phyloP scores from a whole-genome alignment of 768 basidiomycete genomes.

The Candolleomyces efflorescens region DNA sequence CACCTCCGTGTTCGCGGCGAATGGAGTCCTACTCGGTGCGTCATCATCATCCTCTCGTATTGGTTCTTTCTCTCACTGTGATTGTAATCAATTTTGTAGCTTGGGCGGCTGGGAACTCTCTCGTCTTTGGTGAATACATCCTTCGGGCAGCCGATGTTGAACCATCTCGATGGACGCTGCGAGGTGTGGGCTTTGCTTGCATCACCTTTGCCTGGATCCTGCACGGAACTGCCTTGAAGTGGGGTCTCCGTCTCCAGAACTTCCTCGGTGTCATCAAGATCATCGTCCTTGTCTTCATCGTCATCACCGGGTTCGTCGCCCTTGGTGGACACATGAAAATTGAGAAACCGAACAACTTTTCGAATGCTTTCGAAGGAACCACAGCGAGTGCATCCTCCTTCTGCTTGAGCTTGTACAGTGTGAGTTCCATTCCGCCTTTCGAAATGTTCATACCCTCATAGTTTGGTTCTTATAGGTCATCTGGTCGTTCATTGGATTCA shows the following conservation, averaged over 20 bases:
- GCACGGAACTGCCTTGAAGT: slow-evolving; percentile 42
- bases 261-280: slow-evolving; percentile 58
- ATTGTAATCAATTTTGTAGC: slow-evolving; percentile 15
- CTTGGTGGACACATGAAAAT: slow-evolving; percentile 32
- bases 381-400: slow-evolving; percentile 45
- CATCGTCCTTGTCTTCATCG: slow-evolving; percentile 40
- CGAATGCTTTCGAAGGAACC: slow-evolving; percentile 37
- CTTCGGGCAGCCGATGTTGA: slow-evolving; percentile 29
- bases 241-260: slow-evolving; percentile 61
- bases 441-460: background rate
- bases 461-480: slow-evolving; percentile 32
- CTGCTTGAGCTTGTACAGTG: slow-evolving; percentile 49
- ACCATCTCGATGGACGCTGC: slow-evolving; percentile 27
- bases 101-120: slow-evolving; percentile 40
- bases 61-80: background rate
- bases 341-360: slow-evolving; percentile 30
- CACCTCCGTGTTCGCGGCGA: slow-evolving; percentile 52
- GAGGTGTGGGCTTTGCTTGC: slow-evolving; percentile 31
- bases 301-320: slow-evolving; percentile 45
- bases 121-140: slow-evolving; percentile 59
- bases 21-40: slow-evolving; percentile 44
- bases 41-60: background rate
- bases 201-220: slow-evolving; percentile 33
- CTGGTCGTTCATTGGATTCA: slow-evolving; percentile 55
- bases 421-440: slow-evolving; percentile 13